These are phyloP conservation scores for Prunus mongolica DNA, from an alignment of 306 rosid genomes.

Conservation along the genomic window DNA sequence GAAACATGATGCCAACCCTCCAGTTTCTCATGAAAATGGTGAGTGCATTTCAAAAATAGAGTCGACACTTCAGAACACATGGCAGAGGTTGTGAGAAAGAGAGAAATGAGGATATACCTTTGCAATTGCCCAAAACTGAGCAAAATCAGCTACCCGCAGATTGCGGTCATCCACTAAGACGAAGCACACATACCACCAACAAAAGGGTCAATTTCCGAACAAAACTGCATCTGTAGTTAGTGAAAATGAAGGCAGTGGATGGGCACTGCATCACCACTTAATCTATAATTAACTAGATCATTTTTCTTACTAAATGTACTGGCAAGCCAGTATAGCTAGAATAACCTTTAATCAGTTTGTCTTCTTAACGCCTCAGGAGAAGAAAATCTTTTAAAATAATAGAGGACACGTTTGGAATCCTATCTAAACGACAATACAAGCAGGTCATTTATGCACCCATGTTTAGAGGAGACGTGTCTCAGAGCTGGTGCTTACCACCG, in stretches of 20 bases:
- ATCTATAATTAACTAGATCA: slow-evolving; percentile 64
- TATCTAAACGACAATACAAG: slow-evolving; percentile 18
- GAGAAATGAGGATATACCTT: slow-evolving; percentile 94
- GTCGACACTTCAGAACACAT: slow-evolving; percentile 66
- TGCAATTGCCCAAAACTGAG: slow-evolving; percentile 99
- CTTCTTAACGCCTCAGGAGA: slow-evolving; percentile 23
- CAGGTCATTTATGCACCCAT: slow-evolving; percentile 17
- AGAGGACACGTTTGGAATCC: slow-evolving; percentile 6
- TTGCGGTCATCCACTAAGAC: slow-evolving; percentile 99
- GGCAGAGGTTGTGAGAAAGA: slow-evolving; percentile 68
- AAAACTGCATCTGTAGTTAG: slow-evolving; percentile 98
- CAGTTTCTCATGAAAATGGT: slow-evolving; percentile 19
- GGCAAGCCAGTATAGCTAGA: slow-evolving; percentile 37
- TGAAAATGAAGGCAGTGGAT: slow-evolving; percentile 83
- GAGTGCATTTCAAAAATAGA: slow-evolving; percentile 43
- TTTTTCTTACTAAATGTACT: slow-evolving; percentile 42
- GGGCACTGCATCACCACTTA: slow-evolving; percentile 82
- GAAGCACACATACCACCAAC: slow-evolving; percentile 98
- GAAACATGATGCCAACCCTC: slow-evolving; percentile 26
- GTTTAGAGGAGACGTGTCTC: slow-evolving; percentile 21
- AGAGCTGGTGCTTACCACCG: background rate
- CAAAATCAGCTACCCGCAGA: slow-evolving; percentile 99
- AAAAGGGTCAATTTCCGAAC: slow-evolving; percentile 96
- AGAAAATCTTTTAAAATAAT: slow-evolving; percentile 19
- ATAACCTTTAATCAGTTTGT: slow-evolving; percentile 30